A percentile compares a stretch with the other conserved stretches of the same genome.
Evolutionary conservation across 2,329 filamentous ascomycete species (phyloP).

Genomic region (Colletotrichum tropicicola): DNA sequence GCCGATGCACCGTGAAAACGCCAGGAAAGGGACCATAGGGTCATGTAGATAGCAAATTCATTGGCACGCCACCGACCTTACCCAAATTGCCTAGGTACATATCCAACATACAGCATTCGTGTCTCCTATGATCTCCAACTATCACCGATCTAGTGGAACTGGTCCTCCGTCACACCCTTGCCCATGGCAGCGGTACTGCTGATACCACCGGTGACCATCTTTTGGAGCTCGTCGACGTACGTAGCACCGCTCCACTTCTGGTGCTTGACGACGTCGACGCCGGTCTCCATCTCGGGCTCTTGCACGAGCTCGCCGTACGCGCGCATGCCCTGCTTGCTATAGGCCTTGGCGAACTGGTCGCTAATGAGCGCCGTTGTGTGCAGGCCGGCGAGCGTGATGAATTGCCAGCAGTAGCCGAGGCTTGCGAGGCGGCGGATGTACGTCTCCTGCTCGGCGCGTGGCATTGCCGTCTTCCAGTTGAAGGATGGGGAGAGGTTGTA

Average conservation of each 20-base stretch:
- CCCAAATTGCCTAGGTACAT: constrained; percentile 11
- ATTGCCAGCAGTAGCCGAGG: constrained; percentile 99
- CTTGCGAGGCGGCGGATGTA: constrained; percentile 90
- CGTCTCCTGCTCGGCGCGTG: constrained; percentile 90
- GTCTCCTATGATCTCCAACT: neutral
- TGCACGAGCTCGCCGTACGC: constrained; percentile 97
- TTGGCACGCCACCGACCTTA: constrained; percentile 2
- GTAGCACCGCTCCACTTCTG: constrained; percentile 98
- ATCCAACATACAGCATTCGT: neutral
- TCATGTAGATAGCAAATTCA: neutral
- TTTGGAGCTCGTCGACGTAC: constrained; percentile 93
- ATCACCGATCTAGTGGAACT: constrained; percentile 70
- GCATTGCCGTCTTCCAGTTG: constrained; percentile 99
- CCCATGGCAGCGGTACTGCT: constrained; percentile 96
- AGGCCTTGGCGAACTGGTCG: constrained; percentile 87
- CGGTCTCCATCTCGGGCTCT: constrained; percentile 93
- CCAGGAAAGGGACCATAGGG: too few species aligned
- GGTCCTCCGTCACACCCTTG: constrained; percentile 96
- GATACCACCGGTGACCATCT: constrained; percentile 96
- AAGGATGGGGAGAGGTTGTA: constrained; percentile 99
- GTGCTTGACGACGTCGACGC: constrained; percentile 95
- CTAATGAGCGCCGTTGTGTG: constrained; percentile 95
- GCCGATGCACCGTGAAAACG: too few species aligned
- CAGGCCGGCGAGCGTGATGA: constrained; percentile 98
- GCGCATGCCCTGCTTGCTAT: constrained; percentile 85